phyloP scores from a whole-genome alignment of 2,329 filamentous ascomycete genomes.

The Stemphylium vesicarium region DNA sequence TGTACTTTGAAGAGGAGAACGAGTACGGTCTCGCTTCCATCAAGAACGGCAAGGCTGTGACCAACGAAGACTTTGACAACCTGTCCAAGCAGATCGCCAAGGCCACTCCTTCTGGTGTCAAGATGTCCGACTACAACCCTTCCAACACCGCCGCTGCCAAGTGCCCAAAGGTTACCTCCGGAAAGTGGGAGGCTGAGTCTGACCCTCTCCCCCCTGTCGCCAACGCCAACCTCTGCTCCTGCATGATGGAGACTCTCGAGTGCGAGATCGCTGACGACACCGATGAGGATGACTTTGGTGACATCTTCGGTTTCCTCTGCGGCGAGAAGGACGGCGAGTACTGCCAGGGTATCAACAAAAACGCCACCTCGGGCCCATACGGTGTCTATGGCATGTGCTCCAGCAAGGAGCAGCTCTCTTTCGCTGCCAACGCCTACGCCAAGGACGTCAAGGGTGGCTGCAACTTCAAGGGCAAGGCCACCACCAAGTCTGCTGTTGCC shows the following conservation, averaged over 20 bases:
- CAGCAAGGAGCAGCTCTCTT: constrained; percentile 72
- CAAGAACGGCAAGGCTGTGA: constrained; percentile 63
- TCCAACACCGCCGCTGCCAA: constrained; percentile 69
- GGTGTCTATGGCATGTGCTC: constrained; percentile 82
- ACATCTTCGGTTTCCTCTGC: constrained; percentile 78
- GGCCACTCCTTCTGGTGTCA: constrained; percentile 69
- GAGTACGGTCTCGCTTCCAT: constrained; percentile 81
- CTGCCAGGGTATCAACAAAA: constrained; percentile 72
- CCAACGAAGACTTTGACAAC: constrained; percentile 68
- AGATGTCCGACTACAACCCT: constrained; percentile 72
- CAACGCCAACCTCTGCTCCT: constrained; percentile 79
- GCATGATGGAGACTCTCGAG: constrained; percentile 77
- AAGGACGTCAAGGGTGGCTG: constrained; percentile 64
- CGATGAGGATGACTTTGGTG: constrained; percentile 64
- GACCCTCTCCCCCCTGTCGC: constrained; percentile 79
- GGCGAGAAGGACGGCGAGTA: constrained; percentile 58
- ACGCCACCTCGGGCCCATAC: constrained; percentile 71
- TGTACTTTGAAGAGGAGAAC: constrained; percentile 94
- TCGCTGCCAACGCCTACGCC: constrained; percentile 73
- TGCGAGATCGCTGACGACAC: constrained; percentile 70
- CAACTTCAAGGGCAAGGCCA: constrained; percentile 72
- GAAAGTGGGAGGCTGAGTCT: constrained; percentile 71
- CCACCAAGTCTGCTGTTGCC: constrained; percentile 57
- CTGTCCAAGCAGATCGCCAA: constrained; percentile 69
- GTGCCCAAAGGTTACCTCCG: constrained; percentile 70